Percentiles rank a stretch among this genome's conserved stretches.
Conservation (phyloP, 192 early-diverging fungal genomes). For the Entomortierella lignicola region DNA sequence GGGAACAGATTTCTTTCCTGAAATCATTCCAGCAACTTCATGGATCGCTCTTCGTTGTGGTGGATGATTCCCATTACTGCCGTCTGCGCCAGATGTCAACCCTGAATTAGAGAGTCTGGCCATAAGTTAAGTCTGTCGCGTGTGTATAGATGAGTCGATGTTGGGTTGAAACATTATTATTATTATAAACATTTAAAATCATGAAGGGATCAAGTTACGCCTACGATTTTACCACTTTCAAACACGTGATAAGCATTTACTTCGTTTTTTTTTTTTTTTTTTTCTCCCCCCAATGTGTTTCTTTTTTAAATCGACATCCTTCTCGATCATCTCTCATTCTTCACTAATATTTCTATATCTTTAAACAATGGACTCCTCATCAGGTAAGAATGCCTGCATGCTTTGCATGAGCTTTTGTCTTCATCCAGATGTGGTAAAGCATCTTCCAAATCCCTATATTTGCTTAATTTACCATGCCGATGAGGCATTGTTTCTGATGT, state of each 20-base stretch:
- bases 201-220: too few relatives aligned
- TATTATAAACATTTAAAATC: too few relatives aligned
- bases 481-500: too few relatives aligned
- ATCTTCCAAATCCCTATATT: too few relatives aligned
- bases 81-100: neutral
- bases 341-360: slow-evolving; percentile 9
- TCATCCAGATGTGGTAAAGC: too few relatives aligned
- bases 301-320: slow-evolving; percentile 2
- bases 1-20: slow-evolving; percentile 1
- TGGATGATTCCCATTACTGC: neutral
- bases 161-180: too few relatives aligned
- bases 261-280: slow-evolving; percentile 19
- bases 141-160: neutral
- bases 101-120: slow-evolving; percentile 1
- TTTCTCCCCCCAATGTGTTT: slow-evolving; percentile 9
- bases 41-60: slow-evolving; percentile 4
- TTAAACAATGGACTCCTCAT: slow-evolving; percentile 20
- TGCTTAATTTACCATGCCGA: too few relatives aligned
- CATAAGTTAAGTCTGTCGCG: neutral
- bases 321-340: slow-evolving; percentile 26
- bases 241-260: slow-evolving; percentile 2
- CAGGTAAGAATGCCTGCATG: slow-evolving; percentile 22
- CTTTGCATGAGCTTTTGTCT: too few relatives aligned
- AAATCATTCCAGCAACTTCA: slow-evolving; percentile 1
- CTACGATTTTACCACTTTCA: neutral